Conservation (phyloP, 768 basidiomycete species). For the Porphyrellus cyaneotinctus region DNA sequence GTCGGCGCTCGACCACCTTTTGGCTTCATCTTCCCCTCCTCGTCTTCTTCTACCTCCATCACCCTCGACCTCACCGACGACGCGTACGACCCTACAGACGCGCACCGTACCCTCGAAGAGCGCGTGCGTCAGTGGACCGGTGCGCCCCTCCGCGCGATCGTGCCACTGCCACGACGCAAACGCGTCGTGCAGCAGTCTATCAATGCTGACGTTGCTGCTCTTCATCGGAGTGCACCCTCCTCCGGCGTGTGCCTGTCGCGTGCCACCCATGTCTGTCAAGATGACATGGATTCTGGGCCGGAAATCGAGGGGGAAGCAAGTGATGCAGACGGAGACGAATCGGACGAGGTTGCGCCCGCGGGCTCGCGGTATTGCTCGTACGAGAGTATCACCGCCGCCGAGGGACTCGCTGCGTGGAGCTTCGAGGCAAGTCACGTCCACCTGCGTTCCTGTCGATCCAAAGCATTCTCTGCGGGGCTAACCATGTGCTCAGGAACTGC, state of each 20-base stretch:
- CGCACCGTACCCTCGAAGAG: not conserved
- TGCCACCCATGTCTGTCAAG: not conserved
- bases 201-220: too few relatives aligned
- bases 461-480: not conserved
- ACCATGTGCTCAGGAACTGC: slow-evolving; percentile 19
- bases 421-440: slow-evolving; percentile 22
- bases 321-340: not conserved
- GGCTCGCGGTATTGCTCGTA: slow-evolving; percentile 12
- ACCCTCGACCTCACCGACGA: not conserved
- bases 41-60: not conserved
- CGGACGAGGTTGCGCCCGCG: not conserved
- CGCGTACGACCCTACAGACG: not conserved
- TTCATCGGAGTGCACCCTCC: too few relatives aligned
- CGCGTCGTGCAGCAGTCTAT: too few relatives aligned
- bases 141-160: slow-evolving; percentile 22
- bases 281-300: not conserved
- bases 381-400: slow-evolving; percentile 27
- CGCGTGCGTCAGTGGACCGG: slow-evolving; percentile 15
- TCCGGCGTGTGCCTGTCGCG: not conserved
- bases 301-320: not conserved
- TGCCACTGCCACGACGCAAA: slow-evolving; percentile 17
- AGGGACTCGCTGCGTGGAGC: slow-evolving; percentile 24
- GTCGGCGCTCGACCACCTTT: not conserved
- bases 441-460: not conserved
- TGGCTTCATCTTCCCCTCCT: not conserved